phyloP scores from a whole-genome alignment of 139 green algal species.

The Micromonas pusilla region DNA sequence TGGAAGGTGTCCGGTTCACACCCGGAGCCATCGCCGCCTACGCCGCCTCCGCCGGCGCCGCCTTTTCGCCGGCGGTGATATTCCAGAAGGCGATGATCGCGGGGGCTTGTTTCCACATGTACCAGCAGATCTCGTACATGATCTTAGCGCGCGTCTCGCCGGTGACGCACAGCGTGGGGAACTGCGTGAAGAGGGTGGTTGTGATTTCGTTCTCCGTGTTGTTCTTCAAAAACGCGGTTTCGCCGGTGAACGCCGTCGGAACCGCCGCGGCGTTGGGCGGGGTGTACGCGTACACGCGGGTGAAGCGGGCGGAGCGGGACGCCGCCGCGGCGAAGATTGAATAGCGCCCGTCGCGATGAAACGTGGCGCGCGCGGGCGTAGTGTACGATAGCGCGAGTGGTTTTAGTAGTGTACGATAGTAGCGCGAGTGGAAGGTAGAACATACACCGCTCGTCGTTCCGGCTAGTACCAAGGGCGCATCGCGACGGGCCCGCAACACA shows the following conservation, averaged over 20 bases:
- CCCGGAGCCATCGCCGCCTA: not conserved
- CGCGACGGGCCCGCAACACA: no score
- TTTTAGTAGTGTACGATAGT: no score
- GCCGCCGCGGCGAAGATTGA: no score
- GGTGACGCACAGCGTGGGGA: constrained; percentile 34
- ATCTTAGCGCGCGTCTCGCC: constrained; percentile 25
- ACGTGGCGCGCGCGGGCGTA: no score
- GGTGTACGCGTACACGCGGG: constrained; percentile 91
- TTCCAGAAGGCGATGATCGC: not conserved
- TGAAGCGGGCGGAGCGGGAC: no score
- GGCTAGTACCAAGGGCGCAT: no score
- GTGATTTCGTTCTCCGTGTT: constrained; percentile 88
- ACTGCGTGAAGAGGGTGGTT: constrained; percentile 86
- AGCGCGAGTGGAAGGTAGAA: no score
- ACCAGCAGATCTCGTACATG: constrained; percentile 26
- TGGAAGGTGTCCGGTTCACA: constrained; percentile 14
- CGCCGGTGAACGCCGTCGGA: constrained; percentile 49
- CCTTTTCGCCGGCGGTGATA: not conserved
- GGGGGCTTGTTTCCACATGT: constrained; percentile 14
- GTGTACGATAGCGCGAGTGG: no score
- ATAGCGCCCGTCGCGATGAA: no score
- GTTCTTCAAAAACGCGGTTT: constrained; percentile 84
- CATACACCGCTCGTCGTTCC: no score
- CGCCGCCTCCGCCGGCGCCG: not conserved
- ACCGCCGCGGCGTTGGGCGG: constrained; percentile 78